Evolutionary conservation across 352 stramenopile genomes (phyloP), one percentile per base, ranked within the genome.

Genomic region (Globisporangium echinulatum): DNA sequence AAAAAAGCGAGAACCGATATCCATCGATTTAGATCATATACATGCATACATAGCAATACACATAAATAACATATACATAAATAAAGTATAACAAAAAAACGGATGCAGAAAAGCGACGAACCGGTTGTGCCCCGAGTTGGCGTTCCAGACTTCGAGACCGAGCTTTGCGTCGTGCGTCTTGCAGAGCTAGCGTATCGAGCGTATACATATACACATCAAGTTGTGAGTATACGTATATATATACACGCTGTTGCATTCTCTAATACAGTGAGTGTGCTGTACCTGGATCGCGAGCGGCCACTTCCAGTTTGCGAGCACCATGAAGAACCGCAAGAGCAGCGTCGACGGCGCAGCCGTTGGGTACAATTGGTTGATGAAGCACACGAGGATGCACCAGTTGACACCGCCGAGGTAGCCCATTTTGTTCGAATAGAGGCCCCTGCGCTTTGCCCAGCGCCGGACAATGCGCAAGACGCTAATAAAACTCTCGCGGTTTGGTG

Each of bases 351-450:
- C 85, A 8, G 87, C 87, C 4, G 82, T 94, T 25, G 87, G 87
- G 69, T 95, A 96, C 54, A 96, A 59, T 57, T 95, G 87, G 49
- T 96, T 98, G 52, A 99, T 91, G 54, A 97, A 98, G 64, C 90
- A 97, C 33, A 98, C 95, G 52, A 99, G 75, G 65, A 99, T 99
- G 59, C 96, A 98, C 78, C 86, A 99, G 74, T 99, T 99, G 17
- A 99, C 92, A 65, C 97, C 97, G 54, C 97, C 97, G 3, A 99
- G 73, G 68, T 99, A 99, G 9, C 97, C 97, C 73, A 99, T 94
- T 64, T 99, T 98, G 83, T 99, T 99, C 50, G 90, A 98, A 75
- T 99, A 99, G 37, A 99, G 68, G 33, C 97, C 97, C 36, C 98
- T 75, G 40, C 81, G 75, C 57, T 97, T 96, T 15, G 85, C 85